phyloP scores from a whole-genome alignment of 2,329 filamentous ascomycete genomes.

The Xylariaceae sp. region DNA sequence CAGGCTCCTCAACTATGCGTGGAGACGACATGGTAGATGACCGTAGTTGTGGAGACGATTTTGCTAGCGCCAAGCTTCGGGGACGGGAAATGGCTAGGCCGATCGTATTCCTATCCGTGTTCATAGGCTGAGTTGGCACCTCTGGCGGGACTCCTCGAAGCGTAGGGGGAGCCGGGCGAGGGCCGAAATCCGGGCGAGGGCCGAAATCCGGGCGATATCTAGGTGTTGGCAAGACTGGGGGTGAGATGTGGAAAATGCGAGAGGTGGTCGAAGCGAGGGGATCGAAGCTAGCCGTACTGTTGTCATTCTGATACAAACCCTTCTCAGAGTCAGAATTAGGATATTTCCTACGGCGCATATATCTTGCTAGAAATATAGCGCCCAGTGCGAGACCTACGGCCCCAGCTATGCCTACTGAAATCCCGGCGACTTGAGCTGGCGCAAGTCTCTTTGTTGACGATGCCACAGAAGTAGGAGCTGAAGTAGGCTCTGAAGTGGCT shows the following conservation, averaged over 20 bases:
- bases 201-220: constrained; percentile 26
- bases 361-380: constrained; percentile 42
- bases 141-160: constrained; percentile 19
- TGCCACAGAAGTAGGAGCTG: constrained; percentile 7
- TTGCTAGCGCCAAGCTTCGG: constrained; percentile 20
- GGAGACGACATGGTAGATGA: constrained; percentile 12
- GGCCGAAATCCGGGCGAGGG: constrained; percentile 26
- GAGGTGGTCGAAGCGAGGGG: constrained; percentile 18
- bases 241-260: constrained; percentile 39
- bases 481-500: background rate
- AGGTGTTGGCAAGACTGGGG: constrained; percentile 32
- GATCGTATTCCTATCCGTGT: constrained; percentile 33
- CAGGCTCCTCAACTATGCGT: constrained; percentile 19
- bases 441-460: constrained; percentile 24
- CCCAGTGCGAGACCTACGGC: constrained; percentile 44
- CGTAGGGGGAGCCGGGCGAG: constrained; percentile 16
- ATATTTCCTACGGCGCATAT: constrained; percentile 38
- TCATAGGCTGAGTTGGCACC: constrained; percentile 12
- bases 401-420: constrained; percentile 49
- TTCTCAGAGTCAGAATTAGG: constrained; percentile 30
- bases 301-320: constrained; percentile 35
- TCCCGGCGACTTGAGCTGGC: constrained; percentile 50
- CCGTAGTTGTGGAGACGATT: constrained; percentile 4
- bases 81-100: constrained; percentile 42
- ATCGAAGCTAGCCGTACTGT: constrained; percentile 35